These are phyloP conservation scores for Alliaria petiolata DNA, from an alignment of 345 rosid species.

Conservation along the genomic window DNA sequence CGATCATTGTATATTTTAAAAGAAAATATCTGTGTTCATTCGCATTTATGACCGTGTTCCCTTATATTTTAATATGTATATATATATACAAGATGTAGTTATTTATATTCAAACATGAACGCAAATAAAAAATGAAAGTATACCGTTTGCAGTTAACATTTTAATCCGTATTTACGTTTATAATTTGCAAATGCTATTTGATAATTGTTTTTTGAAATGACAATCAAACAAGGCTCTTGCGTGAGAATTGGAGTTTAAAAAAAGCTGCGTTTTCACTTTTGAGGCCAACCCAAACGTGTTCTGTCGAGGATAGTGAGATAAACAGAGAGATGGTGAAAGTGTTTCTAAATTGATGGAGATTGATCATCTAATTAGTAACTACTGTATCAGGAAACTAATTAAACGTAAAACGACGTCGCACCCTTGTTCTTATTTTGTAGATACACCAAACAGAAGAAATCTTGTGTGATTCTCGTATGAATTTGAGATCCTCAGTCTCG, in stretches of 20 bases:
- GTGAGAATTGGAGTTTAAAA: not conserved
- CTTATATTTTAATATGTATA: not conserved
- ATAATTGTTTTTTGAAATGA: not conserved
- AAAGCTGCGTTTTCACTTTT: not conserved
- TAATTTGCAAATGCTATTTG: not conserved
- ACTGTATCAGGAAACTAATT: too few relatives aligned
- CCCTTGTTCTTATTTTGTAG: too few relatives aligned
- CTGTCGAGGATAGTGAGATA: too few relatives aligned
- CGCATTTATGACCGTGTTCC: not conserved
- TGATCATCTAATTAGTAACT: not conserved
- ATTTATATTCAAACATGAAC: too few relatives aligned
- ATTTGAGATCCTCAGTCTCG: too few relatives aligned
- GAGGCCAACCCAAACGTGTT: not conserved
- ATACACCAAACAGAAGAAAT: too few relatives aligned
- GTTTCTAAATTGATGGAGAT: constrained; percentile 25
- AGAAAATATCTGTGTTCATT: not conserved
- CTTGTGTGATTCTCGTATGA: too few relatives aligned
- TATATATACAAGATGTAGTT: too few relatives aligned
- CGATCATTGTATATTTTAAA: not conserved
- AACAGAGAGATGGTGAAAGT: constrained; percentile 5
- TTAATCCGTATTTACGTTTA: not conserved
- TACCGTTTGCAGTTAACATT: not conserved
- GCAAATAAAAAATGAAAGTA: too few relatives aligned
- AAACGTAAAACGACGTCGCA: too few relatives aligned
- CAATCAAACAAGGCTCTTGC: not conserved